Evolutionary conservation across 164 flowering plant genomes (phyloP), one percentile per base, ranked within the genome.

Genomic region (Stephania yunnanensis): DNA sequence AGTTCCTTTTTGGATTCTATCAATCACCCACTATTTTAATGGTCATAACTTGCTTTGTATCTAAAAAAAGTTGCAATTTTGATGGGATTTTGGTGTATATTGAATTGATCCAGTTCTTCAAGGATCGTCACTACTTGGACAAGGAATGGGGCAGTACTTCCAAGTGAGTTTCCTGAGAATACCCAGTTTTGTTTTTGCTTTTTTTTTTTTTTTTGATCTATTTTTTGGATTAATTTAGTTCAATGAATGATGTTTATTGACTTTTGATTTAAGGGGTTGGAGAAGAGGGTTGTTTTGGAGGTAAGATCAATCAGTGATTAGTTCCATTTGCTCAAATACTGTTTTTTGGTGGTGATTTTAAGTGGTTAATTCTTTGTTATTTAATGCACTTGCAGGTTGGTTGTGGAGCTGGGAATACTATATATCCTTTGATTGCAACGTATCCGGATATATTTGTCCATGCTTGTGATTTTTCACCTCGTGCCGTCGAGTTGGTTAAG

Each of bases 391-490:
- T 10, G 22, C 88, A 95, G 99, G 88, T 93, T 83, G 98, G 99
- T 48, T 95, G 99, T 85, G 99, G 99, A 77, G 97, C 91, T 82
- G 99, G 99, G 77, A 95, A 95, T 79, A 93, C 97, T 9, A 80
- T 92, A 69, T 93, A 90, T 84, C 99, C 99, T 53, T 80, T 95
- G 81, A 50, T 90, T 79, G 90, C 91, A 3, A 84, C 92, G 10
- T 92, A 87, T 78, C 93, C 89, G 8, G 83, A 90, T 81, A 80
- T 91, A 53, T 93, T 87, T 85, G 86, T 92, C 36, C 87, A 95
- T 85, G 99, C 92, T 1, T 93, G 98, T 83, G 99, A 95, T 85
- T 95, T 95, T 83, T 95, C 99, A 67, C 88, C 89, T 53, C 95
- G 97, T 63, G 98, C 99, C 25, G 82, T 95, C 75, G 78, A 89